A percentile compares a stretch with the other conserved stretches of the same genome.
phyloP scores from a whole-genome alignment of 805 yeast genomes.

The Yarrowia sp. region DNA sequence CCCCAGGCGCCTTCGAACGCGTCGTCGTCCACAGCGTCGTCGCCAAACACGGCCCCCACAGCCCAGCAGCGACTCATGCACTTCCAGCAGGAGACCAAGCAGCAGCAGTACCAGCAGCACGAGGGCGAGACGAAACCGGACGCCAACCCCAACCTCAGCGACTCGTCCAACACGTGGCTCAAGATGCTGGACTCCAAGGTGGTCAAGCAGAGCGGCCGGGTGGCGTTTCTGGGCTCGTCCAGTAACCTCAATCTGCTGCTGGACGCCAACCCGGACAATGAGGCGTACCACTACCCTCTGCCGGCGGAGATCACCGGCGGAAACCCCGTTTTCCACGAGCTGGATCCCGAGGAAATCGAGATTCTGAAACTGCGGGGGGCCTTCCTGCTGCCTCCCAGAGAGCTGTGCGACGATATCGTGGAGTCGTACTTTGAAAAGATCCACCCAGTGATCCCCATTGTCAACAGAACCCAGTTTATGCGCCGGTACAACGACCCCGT shows the following conservation, averaged over 20 bases:
- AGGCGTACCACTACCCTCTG: slow-evolving; percentile 53
- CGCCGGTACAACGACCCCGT: slow-evolving; percentile 60
- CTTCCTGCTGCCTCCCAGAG: slow-evolving; percentile 68
- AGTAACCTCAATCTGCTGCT: slow-evolving; percentile 59
- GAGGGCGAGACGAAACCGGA: slow-evolving; percentile 23
- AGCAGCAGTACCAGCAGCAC: slow-evolving; percentile 31
- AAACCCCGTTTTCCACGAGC: slow-evolving; percentile 47
- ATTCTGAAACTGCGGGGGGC: slow-evolving; percentile 71
- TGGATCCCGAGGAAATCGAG: slow-evolving; percentile 69
- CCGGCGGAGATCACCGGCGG: slow-evolving; percentile 42
- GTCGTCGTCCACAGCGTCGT: slow-evolving; percentile 26
- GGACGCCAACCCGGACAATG: slow-evolving; percentile 55
- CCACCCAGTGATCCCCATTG: slow-evolving; percentile 73
- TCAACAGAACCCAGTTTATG: slow-evolving; percentile 69
- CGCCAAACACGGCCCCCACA: slow-evolving; percentile 20
- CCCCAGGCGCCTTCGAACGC: slow-evolving; percentile 25
- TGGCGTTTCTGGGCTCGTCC: slow-evolving; percentile 62
- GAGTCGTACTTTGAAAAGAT: slow-evolving; percentile 66
- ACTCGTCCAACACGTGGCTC: slow-evolving; percentile 38
- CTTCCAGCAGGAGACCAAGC: slow-evolving; percentile 17
- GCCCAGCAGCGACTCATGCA: slow-evolving; percentile 35
- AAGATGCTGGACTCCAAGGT: slow-evolving; percentile 33
- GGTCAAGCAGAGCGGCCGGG: slow-evolving; percentile 44
- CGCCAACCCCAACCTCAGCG: slow-evolving; percentile 35
- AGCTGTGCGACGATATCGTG: slow-evolving; percentile 65